Percentiles rank a stretch among this genome's conserved stretches.
Evolutionary conservation across 2,329 filamentous ascomycete species (phyloP).

Genomic region (Talaromyces sp.): DNA sequence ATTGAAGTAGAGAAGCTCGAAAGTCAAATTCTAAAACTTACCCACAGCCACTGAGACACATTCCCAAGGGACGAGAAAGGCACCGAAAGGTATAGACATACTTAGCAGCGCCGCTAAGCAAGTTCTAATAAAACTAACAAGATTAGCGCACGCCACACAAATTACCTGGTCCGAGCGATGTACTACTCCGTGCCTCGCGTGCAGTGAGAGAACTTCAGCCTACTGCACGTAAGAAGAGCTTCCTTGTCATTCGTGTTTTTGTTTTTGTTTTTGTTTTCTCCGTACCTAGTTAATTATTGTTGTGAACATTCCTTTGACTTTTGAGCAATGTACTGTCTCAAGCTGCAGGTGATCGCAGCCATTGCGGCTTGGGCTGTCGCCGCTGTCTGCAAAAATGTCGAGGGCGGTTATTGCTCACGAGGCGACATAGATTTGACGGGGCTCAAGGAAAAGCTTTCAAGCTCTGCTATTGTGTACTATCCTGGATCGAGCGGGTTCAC

Average conservation of each 20-base stretch:
- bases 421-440: slow-evolving; percentile 14
- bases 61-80: not conserved
- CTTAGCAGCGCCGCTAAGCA: not conserved
- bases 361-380: slow-evolving; percentile 20
- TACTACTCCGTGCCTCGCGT: not conserved
- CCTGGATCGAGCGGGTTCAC: slow-evolving; percentile 39
- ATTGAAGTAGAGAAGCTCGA: not conserved
- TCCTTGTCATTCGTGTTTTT: slow-evolving; percentile 1
- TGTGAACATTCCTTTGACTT: slow-evolving; percentile 1
- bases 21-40: not conserved
- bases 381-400: slow-evolving; percentile 10
- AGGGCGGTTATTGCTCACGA: slow-evolving; percentile 8
- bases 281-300: not conserved
- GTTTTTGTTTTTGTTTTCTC: not conserved
- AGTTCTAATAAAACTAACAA: not conserved
- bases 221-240: not conserved
- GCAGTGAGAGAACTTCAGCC: not conserved
- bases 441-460: slow-evolving; percentile 27
- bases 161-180: not conserved
- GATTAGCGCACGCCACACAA: not conserved
- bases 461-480: slow-evolving; percentile 36
- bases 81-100: not conserved
- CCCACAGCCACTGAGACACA: not conserved
- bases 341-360: slow-evolving; percentile 17
- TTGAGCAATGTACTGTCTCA: slow-evolving; percentile 10